These are phyloP conservation scores for Phlyctochytrium bullatum DNA, from an alignment of 192 early-diverging fungal genomes.

Conservation along the genomic window DNA sequence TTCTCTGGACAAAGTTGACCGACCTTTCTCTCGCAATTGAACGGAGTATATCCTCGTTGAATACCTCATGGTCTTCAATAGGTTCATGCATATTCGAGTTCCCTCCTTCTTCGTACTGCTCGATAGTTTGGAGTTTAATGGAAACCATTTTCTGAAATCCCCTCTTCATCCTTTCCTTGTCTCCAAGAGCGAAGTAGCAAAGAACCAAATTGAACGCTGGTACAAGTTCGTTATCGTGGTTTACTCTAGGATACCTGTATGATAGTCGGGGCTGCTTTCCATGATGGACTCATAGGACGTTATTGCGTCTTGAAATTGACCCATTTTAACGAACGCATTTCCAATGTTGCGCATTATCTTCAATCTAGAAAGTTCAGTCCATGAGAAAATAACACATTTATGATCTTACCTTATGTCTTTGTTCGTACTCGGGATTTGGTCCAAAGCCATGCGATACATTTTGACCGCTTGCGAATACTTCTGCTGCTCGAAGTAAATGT, in stretches of 20 bases:
- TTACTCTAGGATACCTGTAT: constrained; percentile 33
- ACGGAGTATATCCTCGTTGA: constrained; percentile 55
- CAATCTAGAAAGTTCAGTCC: constrained; percentile 22
- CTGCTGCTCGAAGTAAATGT: constrained; percentile 59
- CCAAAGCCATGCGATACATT: constrained; percentile 66
- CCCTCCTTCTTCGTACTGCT: constrained; percentile 45
- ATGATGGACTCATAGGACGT: constrained; percentile 59
- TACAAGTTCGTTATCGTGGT: constrained; percentile 2
- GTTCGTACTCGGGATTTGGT: constrained; percentile 58
- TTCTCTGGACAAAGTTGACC: background rate
- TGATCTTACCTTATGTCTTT: constrained; percentile 45
- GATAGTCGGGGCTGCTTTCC: constrained; percentile 56
- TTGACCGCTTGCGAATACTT: constrained; percentile 61
- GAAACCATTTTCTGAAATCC: constrained; percentile 51
- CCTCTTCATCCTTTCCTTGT: constrained; percentile 53
- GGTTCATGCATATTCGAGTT: constrained; percentile 30
- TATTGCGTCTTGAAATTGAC: constrained; percentile 60
- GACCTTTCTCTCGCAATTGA: constrained; percentile 51
- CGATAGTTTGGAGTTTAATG: constrained; percentile 37
- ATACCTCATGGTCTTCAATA: constrained; percentile 59
- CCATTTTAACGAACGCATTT: constrained; percentile 54
- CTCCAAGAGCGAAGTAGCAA: constrained; percentile 62
- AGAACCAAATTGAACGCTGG: constrained; percentile 59
- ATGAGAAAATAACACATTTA: background rate
- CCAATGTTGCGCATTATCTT: constrained; percentile 65